Evolutionary conservation across 768 basidiomycete genomes (phyloP), one percentile per base, ranked within the genome.

Genomic region (Kondoa malvinella): DNA sequence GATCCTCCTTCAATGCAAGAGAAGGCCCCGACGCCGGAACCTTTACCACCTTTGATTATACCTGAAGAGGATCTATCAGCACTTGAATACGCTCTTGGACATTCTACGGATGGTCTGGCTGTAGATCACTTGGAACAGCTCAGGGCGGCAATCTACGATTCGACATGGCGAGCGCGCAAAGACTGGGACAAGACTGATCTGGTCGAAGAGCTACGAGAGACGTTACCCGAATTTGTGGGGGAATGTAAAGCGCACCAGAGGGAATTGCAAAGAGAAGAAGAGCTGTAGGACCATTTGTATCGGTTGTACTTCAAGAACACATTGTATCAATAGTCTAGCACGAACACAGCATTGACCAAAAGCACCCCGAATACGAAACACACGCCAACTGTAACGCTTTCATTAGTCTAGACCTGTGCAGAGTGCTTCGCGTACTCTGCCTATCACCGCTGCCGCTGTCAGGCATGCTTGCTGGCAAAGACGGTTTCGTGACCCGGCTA

Each of bases 41-140:
- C 73, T 3, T 60, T 73, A 17, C 74, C 74, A 26, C 84, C 87
- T 56, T 95, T 99, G 77, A 76, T 83, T 56, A 73, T 94, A 16
- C 80, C 87, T 61, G 78, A 82, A 27, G 74, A 69, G 1, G 74
- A 80, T 12, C 72, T 94, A 29, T 73, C 72, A 0, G 74, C 80
- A 12, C 81, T 97, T 0, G 77, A 79, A 67, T 58, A 75, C 1
- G 76, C 79, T 58, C 75, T 96, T 30, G 78, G 78, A 34, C 78
- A 82, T 21, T 75, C 75, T 58, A 95, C 94, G 0, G 75, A 69
- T 3, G 75, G 74, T 0, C 79, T 96, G 57, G 88, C 81, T 29
- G 81, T 96, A 63, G 95, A 99, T 75, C 85, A 94, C 75, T 82
- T 99, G 3, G 95, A 97, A 75, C 92, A 97, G 77, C 81, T 99